A percentile compares a stretch with the other conserved stretches of the same genome.
Evolutionary conservation across 805 yeast genomes (phyloP).

Genomic region (Zygoascus ofunaensis): DNA sequence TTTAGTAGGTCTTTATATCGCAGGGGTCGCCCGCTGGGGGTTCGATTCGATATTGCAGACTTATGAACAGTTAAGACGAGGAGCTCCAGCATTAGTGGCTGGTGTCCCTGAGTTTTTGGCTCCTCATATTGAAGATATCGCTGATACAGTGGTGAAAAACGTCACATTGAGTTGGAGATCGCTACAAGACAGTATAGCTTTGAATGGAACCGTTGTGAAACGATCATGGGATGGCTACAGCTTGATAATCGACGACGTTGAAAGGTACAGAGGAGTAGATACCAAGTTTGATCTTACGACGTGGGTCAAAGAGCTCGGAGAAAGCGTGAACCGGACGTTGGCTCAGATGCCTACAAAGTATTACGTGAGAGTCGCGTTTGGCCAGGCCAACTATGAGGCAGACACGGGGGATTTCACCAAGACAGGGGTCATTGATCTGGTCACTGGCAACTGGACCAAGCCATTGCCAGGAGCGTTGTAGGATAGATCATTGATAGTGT

Average conservation of each 20-base stretch:
- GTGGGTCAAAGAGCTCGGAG: slow-evolving; percentile 20
- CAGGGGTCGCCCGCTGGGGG: slow-evolving; percentile 91
- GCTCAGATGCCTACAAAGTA: slow-evolving; percentile 7
- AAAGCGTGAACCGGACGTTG: slow-evolving; percentile 3
- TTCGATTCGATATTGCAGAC: slow-evolving; percentile 85
- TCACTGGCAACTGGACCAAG: not conserved
- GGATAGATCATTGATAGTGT: not conserved
- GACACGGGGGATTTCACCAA: slow-evolving; percentile 18
- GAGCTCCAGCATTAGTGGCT: slow-evolving; percentile 44
- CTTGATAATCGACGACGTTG: slow-evolving; percentile 69
- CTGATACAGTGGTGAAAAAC: not conserved
- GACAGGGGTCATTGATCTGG: slow-evolving; percentile 13
- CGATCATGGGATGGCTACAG: slow-evolving; percentile 42
- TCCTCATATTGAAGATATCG: slow-evolving; percentile 10
- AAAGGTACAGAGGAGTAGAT: slow-evolving; percentile 52
- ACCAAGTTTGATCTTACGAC: slow-evolving; percentile 36
- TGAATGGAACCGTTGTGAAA: not conserved
- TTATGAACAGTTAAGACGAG: slow-evolving; percentile 51
- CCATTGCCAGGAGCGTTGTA: not conserved
- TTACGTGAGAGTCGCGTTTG: slow-evolving; percentile 20
- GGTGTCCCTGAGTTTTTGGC: slow-evolving; percentile 23
- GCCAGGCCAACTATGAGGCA: slow-evolving; percentile 5
- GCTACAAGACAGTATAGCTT: slow-evolving; percentile 5
- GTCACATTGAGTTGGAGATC: slow-evolving; percentile 17
- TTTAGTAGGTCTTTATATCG: slow-evolving; percentile 65